Evolutionary conservation across 1,284 basidiomycete species (phyloP), one percentile per base, ranked within the genome.

Genomic region (Cutaneotrichosporon mucoides): DNA sequence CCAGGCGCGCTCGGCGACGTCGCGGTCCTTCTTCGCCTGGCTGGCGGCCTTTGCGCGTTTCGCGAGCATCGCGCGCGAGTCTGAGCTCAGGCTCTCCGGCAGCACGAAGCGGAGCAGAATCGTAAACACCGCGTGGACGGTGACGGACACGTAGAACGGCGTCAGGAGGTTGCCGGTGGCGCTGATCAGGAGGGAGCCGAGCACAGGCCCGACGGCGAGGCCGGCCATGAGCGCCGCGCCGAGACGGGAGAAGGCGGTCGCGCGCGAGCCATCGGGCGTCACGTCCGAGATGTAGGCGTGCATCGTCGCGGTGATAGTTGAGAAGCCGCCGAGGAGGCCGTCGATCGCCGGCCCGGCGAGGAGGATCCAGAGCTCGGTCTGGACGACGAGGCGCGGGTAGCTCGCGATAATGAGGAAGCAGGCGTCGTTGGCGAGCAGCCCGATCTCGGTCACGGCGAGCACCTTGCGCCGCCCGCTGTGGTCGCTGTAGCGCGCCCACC

Each of bases 401-500:
- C 85, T 86, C 2, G 89, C 88, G 6, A 88, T 86, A 35, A 91
- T 80, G 60, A 91, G 84, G 73, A 92, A 92, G 11, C 82, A 83
- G 37, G 89, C 67, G 71, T 93, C 91, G 47, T 87, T 88, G 62
- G 89, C 78, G 68, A 92, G 81, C 2, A 92, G 75, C 4, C 92
- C 90, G 15, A 87, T 65, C 5, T 88, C 85, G 12, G 86, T 79
- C 24, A 86, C 77, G 10, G 87, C 85, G 56, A 95, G 83, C 38
- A 94, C 86, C 49, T 82, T 83, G 5, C 85, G 88, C 35, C 92
- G 83, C 9, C 92, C 92, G 60, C 87, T 77, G 15, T 85, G 81
- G 71, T 94, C 90, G 7, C 89, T 86, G 48, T 88, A 87, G 60
- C 84, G 84, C 41, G 89, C 89, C 92, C 92, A 96, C 83, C 86